Percentiles rank a stretch among this genome's conserved stretches.
Evolutionary conservation across 2,329 filamentous ascomycete species (phyloP).

Genomic region (Didymella sp.): DNA sequence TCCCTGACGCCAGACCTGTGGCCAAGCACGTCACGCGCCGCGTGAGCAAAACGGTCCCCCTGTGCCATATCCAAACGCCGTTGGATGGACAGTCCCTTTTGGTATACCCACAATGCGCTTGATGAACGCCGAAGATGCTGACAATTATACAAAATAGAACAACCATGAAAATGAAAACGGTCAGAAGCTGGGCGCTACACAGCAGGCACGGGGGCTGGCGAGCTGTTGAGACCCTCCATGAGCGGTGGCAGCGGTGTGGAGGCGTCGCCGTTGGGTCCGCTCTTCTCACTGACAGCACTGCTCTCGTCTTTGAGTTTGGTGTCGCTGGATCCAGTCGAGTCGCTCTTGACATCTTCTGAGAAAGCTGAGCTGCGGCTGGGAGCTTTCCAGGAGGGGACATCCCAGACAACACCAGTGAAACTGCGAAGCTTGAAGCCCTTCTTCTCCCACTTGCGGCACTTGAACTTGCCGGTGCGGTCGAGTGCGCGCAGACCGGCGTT

Average conservation of each 20-base stretch:
- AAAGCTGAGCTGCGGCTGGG: conserved; percentile 64
- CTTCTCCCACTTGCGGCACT: conserved; percentile 89
- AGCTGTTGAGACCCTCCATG: conserved; percentile 55
- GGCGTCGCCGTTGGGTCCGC: conserved; percentile 58
- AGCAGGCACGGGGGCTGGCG: conserved; percentile 56
- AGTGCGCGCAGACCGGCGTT: conserved; percentile 94
- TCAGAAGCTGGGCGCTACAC: conserved; percentile 21
- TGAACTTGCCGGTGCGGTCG: conserved; percentile 82
- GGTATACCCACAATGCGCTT: conserved; percentile 27
- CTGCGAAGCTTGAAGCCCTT: conserved; percentile 85
- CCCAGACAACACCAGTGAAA: conserved; percentile 88
- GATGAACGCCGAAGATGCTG: conserved; percentile 38
- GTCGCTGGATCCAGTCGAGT: conserved; percentile 63
- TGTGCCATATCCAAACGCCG: conserved; percentile 29
- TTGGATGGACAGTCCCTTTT: conserved; percentile 23
- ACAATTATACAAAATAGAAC: conserved; percentile 22
- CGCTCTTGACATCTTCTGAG: conserved; percentile 67
- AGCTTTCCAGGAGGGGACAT: conserved; percentile 81
- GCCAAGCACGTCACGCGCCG: conserved; percentile 16
- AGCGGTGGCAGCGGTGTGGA: conserved; percentile 55
- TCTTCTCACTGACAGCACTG: conserved; percentile 68
- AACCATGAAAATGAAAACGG: conserved; percentile 13
- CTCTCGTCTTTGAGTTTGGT: conserved; percentile 64
- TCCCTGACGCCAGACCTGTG: conserved; percentile 3
- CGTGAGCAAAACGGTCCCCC: conserved; percentile 11